Conservation (phyloP, 2,329 filamentous ascomycete genomes). For the Aspergillus fructus region DNA sequence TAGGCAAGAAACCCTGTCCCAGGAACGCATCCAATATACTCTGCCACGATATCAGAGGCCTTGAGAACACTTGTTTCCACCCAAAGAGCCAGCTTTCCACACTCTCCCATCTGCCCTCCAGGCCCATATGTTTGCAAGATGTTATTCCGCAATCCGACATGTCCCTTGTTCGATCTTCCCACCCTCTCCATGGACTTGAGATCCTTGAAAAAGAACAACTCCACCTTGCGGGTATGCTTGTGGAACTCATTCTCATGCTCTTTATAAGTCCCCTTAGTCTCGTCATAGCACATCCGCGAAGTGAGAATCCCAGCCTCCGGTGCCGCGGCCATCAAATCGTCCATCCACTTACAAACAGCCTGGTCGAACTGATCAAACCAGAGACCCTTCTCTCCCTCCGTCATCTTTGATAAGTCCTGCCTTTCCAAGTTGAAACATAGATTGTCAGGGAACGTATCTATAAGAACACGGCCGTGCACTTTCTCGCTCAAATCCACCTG, state of each 20-base stretch:
- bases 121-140: conserved; percentile 17
- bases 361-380: conserved; percentile 18
- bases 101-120: background rate
- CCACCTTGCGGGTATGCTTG: conserved; percentile 14
- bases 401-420: conserved; percentile 15
- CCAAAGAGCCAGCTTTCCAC: conserved; percentile 12
- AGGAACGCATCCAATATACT: conserved; percentile 22
- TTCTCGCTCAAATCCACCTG: background rate
- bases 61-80: conserved; percentile 20
- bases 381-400: background rate
- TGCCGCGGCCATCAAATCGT: conserved; percentile 3
- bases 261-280: background rate
- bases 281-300: conserved; percentile 14
- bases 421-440: conserved; percentile 20
- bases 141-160: conserved; percentile 12
- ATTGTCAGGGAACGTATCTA: conserved; percentile 15
- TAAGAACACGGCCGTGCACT: conserved; percentile 1
- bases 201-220: conserved; percentile 22
- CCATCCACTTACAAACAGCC: conserved; percentile 11
- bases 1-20: conserved; percentile 17
- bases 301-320: conserved; percentile 9
- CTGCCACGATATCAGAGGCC: conserved; percentile 15
- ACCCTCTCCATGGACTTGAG: conserved; percentile 15
- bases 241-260: background rate
- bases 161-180: conserved; percentile 10